Evolutionary conservation across 176 grass and related monocot species (phyloP), one percentile per base, ranked within the genome.

Genomic region (Themeda triandra): DNA sequence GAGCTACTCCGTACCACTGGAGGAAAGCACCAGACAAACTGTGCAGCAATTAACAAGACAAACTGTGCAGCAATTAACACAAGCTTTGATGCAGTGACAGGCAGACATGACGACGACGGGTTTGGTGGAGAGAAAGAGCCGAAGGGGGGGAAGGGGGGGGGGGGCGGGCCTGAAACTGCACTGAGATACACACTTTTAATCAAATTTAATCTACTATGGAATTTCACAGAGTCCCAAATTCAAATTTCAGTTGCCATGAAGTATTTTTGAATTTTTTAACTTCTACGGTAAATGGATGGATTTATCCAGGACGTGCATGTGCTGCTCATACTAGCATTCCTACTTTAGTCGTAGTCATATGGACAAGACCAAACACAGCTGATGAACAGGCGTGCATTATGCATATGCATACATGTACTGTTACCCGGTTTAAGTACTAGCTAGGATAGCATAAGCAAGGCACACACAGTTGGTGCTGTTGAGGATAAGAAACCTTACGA

Each of bases 11-110:
- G 6, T 5, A 48, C n/a, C 35, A 51, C 37, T 56, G 56, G 56
- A 8, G 27, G n/a, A 40, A 66, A 53, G 60, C 71, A 69, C 70
- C 13, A 48, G 27, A 63, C 64, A 35, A 29, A 53, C 40, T 66
- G 78, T 54, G 24, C 45, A 36, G 28, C 63, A 66, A 49, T 54
- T 54, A 23, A 46, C 62, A 4, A 44, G 13, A 63, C 70, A 49
- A 14, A 73, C 40, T 66, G 78, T 54, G 24, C 45, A 36, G 28
- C 63, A 66, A 49, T 54, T 54, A 23, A 46, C 62, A 4, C 70
- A 49, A 14, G 66, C n/a, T n/a, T n/a, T n/a, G 67, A 35, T 51
- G 70, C 56, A 80, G 71, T 76, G 76, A 40, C 39, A 80, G 62
- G 21, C 13, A 49, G 42, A 60, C 36, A 78, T 27, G 28, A 46